Percentiles rank a stretch among this genome's conserved stretches.
Evolutionary conservation across 805 yeast genomes (phyloP).

Genomic region (Schwanniomyces yamadae): DNA sequence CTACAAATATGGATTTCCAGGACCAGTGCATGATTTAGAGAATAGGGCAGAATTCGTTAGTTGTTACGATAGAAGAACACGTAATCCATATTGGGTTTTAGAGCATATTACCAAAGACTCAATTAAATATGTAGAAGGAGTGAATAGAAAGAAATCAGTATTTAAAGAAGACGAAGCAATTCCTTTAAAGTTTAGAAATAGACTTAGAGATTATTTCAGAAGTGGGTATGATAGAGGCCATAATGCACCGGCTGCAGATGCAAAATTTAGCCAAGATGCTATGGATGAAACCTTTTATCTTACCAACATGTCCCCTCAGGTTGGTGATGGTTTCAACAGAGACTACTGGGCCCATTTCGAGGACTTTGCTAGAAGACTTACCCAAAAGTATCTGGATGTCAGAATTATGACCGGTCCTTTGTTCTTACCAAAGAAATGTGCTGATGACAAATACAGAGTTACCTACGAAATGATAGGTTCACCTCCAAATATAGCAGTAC

Average conservation of each 20-base stretch:
- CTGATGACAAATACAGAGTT: conserved; percentile 84
- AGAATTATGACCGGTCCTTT: conserved; percentile 92
- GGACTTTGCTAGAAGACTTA: conserved; percentile 77
- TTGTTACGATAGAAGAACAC: conserved; percentile 78
- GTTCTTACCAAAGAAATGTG: conserved; percentile 74
- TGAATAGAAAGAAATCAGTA: conserved; percentile 75
- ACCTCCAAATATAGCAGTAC: conserved; percentile 95
- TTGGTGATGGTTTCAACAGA: conserved; percentile 95
- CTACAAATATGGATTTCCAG: conserved; percentile 92
- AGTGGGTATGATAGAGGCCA: conserved; percentile 97
- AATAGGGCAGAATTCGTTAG: conserved; percentile 75
- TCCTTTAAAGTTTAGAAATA: conserved; percentile 74
- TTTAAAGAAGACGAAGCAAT: conserved; percentile 85
- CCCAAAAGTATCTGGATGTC: conserved; percentile 68
- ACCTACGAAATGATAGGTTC: conserved; percentile 91
- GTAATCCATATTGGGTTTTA: conserved; percentile 87
- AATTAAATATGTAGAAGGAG: conserved; percentile 47
- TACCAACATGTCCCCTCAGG: conserved; percentile 94
- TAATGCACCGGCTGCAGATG: conserved; percentile 97
- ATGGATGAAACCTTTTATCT: conserved; percentile 93
- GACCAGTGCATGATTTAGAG: conserved; percentile 85
- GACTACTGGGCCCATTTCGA: conserved; percentile 98
- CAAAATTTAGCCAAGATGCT: conserved; percentile 83
- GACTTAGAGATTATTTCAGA: conserved; percentile 82
- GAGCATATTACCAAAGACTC: conserved; percentile 85